Conservation (phyloP, 257 asterid genomes). For the Nicotiana attenuata region DNA sequence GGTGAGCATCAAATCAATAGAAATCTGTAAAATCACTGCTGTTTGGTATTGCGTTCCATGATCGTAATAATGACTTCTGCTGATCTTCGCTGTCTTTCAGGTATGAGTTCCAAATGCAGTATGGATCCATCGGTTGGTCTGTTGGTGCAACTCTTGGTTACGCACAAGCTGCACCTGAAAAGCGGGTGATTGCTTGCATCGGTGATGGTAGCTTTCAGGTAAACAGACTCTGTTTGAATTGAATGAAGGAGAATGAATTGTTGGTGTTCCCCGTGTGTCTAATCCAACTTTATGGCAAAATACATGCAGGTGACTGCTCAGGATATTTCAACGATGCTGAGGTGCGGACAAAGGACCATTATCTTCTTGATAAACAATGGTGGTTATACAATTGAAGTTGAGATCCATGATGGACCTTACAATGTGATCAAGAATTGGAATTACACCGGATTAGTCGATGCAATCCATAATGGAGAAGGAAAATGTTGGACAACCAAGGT, state of each 20-base stretch:
- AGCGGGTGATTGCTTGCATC: constrained; percentile 69
- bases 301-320: constrained; percentile 59
- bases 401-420: constrained; percentile 82
- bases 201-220: constrained; percentile 97
- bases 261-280: neutral
- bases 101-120: constrained; percentile 79
- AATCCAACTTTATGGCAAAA: neutral
- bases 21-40: neutral
- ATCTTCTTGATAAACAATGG: constrained; percentile 78
- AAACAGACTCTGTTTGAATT: neutral
- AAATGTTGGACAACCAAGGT: constrained; percentile 90
- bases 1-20: constrained; percentile 32
- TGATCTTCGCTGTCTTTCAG: constrained; percentile 24
- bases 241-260: neutral
- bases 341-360: constrained; percentile 55
- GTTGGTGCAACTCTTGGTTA: constrained; percentile 89
- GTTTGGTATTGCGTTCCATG: neutral
- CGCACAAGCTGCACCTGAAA: constrained; percentile 65
- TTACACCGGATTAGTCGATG: constrained; percentile 67
- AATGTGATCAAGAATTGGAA: constrained; percentile 91
- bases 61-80: neutral
- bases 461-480: constrained; percentile 76
- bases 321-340: constrained; percentile 68
- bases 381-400: constrained; percentile 82
- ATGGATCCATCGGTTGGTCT: constrained; percentile 90